phyloP scores from a whole-genome alignment of 768 basidiomycete species.

The Phlebiopsis flavidoalba region DNA sequence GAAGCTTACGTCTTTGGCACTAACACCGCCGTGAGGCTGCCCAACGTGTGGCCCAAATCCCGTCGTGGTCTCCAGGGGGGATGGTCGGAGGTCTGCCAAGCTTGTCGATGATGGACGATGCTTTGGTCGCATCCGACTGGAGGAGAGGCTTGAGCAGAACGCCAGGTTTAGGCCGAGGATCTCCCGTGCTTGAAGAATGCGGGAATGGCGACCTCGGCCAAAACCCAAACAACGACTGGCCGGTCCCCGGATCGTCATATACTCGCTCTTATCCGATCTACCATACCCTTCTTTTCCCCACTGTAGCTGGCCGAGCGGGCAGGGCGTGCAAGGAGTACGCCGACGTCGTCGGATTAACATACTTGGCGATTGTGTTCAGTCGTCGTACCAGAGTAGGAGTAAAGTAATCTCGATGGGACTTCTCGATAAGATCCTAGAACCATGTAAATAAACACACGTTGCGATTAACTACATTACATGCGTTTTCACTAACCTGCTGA shows the following conservation, averaged over 20 bases:
- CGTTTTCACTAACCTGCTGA: neutral
- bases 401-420: neutral
- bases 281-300: neutral
- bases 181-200: neutral
- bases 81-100: neutral
- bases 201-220: neutral
- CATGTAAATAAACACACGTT: neutral
- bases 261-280: neutral
- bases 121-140: neutral
- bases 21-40: neutral
- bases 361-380: neutral
- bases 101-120: neutral
- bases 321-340: neutral
- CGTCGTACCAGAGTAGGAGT: neutral
- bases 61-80: neutral
- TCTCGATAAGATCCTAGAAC: too few species aligned
- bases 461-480: neutral
- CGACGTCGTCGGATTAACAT: neutral
- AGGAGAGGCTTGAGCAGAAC: neutral
- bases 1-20: neutral
- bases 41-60: neutral
- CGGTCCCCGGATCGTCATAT: neutral
- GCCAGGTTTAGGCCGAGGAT: neutral
- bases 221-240: neutral
- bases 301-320: neutral